Percentiles rank a stretch among this genome's conserved stretches.
Evolutionary conservation across 225 moss, liverwort and hornwort genomes (phyloP).

Genomic region (Anthoceros angustus): DNA sequence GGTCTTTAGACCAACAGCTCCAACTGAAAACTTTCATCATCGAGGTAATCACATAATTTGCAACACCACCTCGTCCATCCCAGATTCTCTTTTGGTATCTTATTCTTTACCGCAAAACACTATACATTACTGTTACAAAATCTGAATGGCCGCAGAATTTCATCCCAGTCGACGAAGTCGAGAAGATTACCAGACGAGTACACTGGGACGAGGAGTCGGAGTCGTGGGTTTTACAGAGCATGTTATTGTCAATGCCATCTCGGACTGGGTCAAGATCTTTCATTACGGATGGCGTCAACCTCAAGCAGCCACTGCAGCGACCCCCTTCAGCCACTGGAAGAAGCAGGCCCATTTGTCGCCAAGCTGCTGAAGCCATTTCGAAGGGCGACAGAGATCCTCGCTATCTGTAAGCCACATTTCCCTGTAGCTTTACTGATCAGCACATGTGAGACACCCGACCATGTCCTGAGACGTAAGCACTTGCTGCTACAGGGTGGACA

Average conservation of each 20-base stretch:
- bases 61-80: background rate
- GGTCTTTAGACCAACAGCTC: conserved; percentile 86
- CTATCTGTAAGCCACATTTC: conserved; percentile 36
- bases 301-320: conserved; percentile 64
- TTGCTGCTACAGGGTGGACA: conserved; percentile 49
- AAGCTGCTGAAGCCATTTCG: conserved; percentile 57
- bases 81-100: background rate
- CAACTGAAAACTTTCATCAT: conserved; percentile 81
- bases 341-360: conserved; percentile 54
- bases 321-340: conserved; percentile 67
- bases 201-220: conserved; percentile 93
- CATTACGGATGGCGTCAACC: conserved; percentile 59
- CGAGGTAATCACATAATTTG: conserved; percentile 28
- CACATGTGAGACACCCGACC: background rate
- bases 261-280: conserved; percentile 32
- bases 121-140: background rate
- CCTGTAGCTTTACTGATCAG: background rate
- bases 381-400: conserved; percentile 58
- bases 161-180: conserved; percentile 61
- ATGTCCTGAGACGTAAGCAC: background rate
- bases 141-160: conserved; percentile 37
- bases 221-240: conserved; percentile 45
- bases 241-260: conserved; percentile 34
- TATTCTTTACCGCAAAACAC: background rate
- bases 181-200: conserved; percentile 64